Conservation (phyloP, 78 protist species). For the slime mould (Dictyostelium discoideum) region dicty_2.7 NC_007088.5:3132001-3132500, state of each 20-base stretch:
- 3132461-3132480: background rate
- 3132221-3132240: background rate
- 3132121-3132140: background rate
- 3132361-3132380: slow-evolving; percentile 1
- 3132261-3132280: background rate
- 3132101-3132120: background rate
- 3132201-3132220: slow-evolving; percentile 9
- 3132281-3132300: slow-evolving; percentile 12
- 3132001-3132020: background rate
- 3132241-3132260: background rate
- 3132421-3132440: background rate
- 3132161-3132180: background rate
- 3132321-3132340: background rate
- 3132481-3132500: slow-evolving; percentile 9
- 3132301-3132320: background rate
- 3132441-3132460: background rate
- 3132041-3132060: slow-evolving; percentile 8
- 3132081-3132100: background rate
- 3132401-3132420: slow-evolving; percentile 14
- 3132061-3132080: background rate
- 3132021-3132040: slow-evolving; percentile 26
- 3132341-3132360: background rate
- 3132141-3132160: background rate
- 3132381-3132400: background rate
- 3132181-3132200: slow-evolving; percentile 7